These are phyloP conservation scores for Nothophytophthora sp. DNA, from an alignment of 352 stramenopile genomes.

Conservation along the genomic window DNA sequence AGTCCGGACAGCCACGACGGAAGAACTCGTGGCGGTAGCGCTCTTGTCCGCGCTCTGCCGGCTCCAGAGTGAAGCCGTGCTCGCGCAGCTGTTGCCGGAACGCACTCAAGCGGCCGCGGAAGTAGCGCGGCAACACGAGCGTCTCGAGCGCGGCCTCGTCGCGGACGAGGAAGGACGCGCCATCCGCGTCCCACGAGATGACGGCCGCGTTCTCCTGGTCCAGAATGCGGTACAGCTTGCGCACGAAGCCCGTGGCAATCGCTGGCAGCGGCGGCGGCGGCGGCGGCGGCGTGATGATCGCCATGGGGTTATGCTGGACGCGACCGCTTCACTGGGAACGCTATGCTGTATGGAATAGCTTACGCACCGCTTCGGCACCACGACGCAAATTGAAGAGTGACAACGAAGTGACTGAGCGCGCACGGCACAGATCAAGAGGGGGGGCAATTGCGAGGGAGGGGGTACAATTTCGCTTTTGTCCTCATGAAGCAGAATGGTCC, in stretches of 20 bases:
- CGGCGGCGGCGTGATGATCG: neutral
- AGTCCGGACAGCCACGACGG: slow-evolving; percentile 40
- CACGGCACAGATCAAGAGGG: too few relatives aligned
- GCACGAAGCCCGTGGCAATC: slow-evolving; percentile 72
- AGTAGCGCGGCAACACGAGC: slow-evolving; percentile 64
- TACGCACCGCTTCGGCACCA: slow-evolving; percentile 1
- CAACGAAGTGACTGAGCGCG: too few relatives aligned
- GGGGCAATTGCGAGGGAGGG: neutral
- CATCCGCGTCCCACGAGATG: slow-evolving; percentile 60
- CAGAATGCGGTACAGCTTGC: slow-evolving; percentile 78
- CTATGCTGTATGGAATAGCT: neutral
- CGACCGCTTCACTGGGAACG: neutral
- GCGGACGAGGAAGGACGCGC: slow-evolving; percentile 53
- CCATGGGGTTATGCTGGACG: neutral
- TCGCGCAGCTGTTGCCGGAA: slow-evolving; percentile 75
- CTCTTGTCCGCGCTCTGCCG: slow-evolving; percentile 17
- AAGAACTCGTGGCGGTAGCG: slow-evolving; percentile 49
- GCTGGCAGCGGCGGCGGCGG: slow-evolving; percentile 15
- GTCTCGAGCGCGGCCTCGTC: slow-evolving; percentile 50
- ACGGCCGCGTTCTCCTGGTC: slow-evolving; percentile 53
- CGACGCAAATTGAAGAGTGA: slow-evolving; percentile 32
- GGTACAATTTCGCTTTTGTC: neutral
- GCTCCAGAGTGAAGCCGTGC: slow-evolving; percentile 45
- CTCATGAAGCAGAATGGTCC: too few relatives aligned
- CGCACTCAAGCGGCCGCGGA: slow-evolving; percentile 54